Conservation (phyloP, 495 filamentous ascomycete genomes). For the Aspergillus cavernicola region DNA sequence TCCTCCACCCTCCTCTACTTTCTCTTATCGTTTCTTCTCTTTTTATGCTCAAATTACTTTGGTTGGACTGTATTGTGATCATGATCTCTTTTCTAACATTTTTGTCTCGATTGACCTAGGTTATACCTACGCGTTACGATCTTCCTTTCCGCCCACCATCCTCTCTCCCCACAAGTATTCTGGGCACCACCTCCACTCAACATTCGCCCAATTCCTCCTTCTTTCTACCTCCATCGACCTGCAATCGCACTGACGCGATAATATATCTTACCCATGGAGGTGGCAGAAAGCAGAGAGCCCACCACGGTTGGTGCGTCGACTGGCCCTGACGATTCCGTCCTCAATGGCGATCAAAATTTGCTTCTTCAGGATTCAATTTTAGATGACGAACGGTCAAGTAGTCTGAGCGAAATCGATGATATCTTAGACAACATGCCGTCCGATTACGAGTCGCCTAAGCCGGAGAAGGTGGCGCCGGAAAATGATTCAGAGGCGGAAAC, state of each 20-base stretch:
- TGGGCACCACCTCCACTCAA: slow-evolving; percentile 12
- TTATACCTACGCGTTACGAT: slow-evolving; percentile 2
- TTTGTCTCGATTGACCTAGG: slow-evolving; percentile 8
- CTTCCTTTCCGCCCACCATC: slow-evolving; percentile 11
- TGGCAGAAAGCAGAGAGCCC: slow-evolving; percentile 39
- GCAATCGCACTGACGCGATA: not conserved
- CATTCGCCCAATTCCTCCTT: slow-evolving; percentile 1
- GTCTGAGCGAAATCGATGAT: slow-evolving; percentile 91
- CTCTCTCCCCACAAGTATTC: slow-evolving; percentile 19
- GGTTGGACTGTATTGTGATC: not conserved
- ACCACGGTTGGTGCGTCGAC: slow-evolving; percentile 29
- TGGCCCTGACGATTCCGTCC: slow-evolving; percentile 29
- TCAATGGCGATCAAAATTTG: slow-evolving; percentile 40
- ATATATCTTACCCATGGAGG: slow-evolving; percentile 33
- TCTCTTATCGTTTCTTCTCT: slow-evolving; percentile 11
- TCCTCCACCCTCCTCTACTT: slow-evolving; percentile 15
- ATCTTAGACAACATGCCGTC: slow-evolving; percentile 57
- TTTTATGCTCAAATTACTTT: not conserved
- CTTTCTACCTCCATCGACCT: not conserved
- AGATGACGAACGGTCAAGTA: slow-evolving; percentile 57
- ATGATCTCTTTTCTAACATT: slow-evolving; percentile 9
- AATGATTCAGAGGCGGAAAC: slow-evolving; percentile 98
- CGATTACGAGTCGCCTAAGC: slow-evolving; percentile 50
- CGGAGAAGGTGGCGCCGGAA: slow-evolving; percentile 41
- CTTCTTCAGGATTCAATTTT: slow-evolving; percentile 37